Base-by-base conservation (phyloP, 2,329 filamentous ascomycete species). In the Alternaria dauci region DNA sequence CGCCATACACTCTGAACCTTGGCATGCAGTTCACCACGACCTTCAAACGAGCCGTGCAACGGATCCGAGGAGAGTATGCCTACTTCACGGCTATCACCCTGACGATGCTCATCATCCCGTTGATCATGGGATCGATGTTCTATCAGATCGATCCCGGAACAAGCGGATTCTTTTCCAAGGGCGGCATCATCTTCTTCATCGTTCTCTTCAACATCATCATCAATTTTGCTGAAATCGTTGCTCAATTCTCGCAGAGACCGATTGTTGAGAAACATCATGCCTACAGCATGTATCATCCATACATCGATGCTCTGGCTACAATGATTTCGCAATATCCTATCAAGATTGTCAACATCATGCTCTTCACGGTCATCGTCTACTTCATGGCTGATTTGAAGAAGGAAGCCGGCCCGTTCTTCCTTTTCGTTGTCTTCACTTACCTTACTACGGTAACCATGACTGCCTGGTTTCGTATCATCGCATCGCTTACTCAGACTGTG, bases 191-290 rank as follows among this genome's bases (percentile, higher is more conserved):
- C 46, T 96, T 95, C 85, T 94, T 94, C 73, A 90, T 92, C 72
- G 81, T 96, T 62, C 87, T 94, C 79, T 94, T 93, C 76, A 91
- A 91, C 50, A 93, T 93, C 72, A 84, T 88, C 57, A 89, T 86
- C 74, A 89, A 89, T 55, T 84, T 94, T 26, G 91, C 94, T 78
- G 86, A 70, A 85, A 75, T 32, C 64, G 69, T 41, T 11, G 23
- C 30, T 3, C 36, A 39, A 20, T 20, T 39, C 9, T 20, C 36
- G 2, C 92, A 96, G 85, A 89, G 93, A 28, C 90, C 91, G 1
- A 95, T 96, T 69, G 91, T 96, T 57, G 92, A 96, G 73, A 96
- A 96, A 76, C 93, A 97, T 67, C 79, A 83, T 52, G 86, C 89
- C 51, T 96, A 96, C 74, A 92, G 92, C 12, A 84, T 96, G 23